phyloP scores from a whole-genome alignment of 1,284 basidiomycete genomes.

The Peniophora sp. region DNA sequence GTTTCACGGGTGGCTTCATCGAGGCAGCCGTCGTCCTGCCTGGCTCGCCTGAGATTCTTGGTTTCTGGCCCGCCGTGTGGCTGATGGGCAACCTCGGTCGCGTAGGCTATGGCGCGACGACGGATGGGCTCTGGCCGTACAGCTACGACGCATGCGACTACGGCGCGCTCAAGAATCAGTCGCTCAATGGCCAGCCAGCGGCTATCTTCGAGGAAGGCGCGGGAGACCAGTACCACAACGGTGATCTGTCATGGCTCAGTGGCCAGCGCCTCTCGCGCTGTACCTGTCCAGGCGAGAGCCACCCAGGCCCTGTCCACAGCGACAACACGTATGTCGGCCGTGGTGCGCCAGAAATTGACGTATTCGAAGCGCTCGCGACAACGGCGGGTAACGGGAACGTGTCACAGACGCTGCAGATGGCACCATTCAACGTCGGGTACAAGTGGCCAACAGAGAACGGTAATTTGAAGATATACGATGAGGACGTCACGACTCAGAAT shows the following conservation, averaged over 20 bases:
- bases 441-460: slow-evolving; percentile 26
- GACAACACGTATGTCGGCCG: slow-evolving; percentile 48
- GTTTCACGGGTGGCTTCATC: slow-evolving; percentile 42
- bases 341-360: slow-evolving; percentile 42
- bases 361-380: slow-evolving; percentile 29
- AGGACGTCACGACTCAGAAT: slow-evolving; percentile 36
- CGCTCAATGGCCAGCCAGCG: slow-evolving; percentile 25
- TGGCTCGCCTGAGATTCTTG: background rate
- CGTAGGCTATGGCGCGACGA: background rate
- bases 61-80: background rate
- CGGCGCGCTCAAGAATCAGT: slow-evolving; percentile 50
- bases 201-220: slow-evolving; percentile 26
- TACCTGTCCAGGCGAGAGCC: slow-evolving; percentile 44
- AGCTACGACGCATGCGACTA: slow-evolving; percentile 49
- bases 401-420: slow-evolving; percentile 40
- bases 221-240: slow-evolving; percentile 29
- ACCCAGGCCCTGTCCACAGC: slow-evolving; percentile 45
- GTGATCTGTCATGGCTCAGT: slow-evolving; percentile 36
- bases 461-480: slow-evolving; percentile 37
- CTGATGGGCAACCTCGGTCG: background rate
- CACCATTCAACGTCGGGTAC: slow-evolving; percentile 41
- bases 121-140: slow-evolving; percentile 34
- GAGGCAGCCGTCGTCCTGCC: slow-evolving; percentile 69
- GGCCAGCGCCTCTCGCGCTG: slow-evolving; percentile 43
- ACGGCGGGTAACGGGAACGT: slow-evolving; percentile 23